Conservation (phyloP, 2,329 filamentous ascomycete genomes). For the Trichoderma sp. region DNA sequence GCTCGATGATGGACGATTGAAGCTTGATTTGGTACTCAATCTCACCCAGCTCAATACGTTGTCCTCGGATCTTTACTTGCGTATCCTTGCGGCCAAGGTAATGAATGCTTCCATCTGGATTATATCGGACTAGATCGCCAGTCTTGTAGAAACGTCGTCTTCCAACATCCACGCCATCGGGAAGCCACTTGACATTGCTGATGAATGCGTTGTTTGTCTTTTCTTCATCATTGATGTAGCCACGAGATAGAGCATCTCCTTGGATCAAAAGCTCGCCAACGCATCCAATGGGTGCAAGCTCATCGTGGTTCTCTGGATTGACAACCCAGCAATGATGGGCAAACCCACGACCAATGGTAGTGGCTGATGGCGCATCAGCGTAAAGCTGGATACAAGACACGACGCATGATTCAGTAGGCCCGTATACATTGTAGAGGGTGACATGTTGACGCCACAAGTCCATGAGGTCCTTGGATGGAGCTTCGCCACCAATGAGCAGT, state of each 20-base stretch:
- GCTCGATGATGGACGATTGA: neutral
- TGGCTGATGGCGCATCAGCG: neutral
- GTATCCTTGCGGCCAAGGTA: conserved; percentile 56
- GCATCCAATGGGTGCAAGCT: conserved; percentile 31
- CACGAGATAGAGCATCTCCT: conserved; percentile 30
- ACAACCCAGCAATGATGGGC: conserved; percentile 31
- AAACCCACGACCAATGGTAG: neutral
- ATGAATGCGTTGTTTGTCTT: conserved; percentile 31
- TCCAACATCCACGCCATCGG: neutral
- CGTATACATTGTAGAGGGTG: conserved; percentile 35
- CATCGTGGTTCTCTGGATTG: conserved; percentile 29
- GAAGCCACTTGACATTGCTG: neutral
- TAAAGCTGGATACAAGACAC: neutral
- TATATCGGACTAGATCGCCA: conserved; percentile 49
- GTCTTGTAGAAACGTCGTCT: conserved; percentile 45
- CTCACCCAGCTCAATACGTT: conserved; percentile 49
- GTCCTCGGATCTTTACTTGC: conserved; percentile 60
- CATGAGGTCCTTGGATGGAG: conserved; percentile 38
- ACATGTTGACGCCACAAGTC: conserved; percentile 28
- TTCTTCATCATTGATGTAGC: conserved; percentile 32
- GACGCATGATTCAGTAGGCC: conserved; percentile 30
- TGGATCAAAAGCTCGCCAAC: conserved; percentile 35
- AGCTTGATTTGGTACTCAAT: conserved; percentile 30
- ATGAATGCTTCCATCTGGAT: conserved; percentile 43
- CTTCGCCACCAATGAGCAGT: conserved; percentile 28